Conservation (phyloP, 2,329 filamentous ascomycete genomes). For the Sporothrix dimorphospora region DNA sequence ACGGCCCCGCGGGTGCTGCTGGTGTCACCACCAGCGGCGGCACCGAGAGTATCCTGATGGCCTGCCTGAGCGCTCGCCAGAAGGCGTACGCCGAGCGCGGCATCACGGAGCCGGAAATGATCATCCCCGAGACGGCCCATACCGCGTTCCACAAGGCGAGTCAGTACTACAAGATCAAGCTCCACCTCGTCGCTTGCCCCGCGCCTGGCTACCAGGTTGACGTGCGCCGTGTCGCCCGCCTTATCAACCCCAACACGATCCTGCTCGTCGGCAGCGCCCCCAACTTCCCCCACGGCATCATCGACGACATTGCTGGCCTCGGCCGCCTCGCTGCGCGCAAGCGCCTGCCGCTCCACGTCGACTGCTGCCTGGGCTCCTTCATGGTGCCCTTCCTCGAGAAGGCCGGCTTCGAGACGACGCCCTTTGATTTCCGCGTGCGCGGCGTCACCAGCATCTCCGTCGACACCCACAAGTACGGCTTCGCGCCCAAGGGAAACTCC, state of each 20-base stretch:
- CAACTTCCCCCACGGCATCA: slow-evolving; percentile 97
- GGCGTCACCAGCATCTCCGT: slow-evolving; percentile 95
- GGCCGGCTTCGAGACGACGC: slow-evolving; percentile 86
- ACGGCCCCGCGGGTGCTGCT: slow-evolving; percentile 80
- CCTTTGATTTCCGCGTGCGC: slow-evolving; percentile 91
- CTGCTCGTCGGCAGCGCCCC: slow-evolving; percentile 92
- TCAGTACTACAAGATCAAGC: slow-evolving; percentile 95
- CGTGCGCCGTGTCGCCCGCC: slow-evolving; percentile 72
- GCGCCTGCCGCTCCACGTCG: slow-evolving; percentile 87
- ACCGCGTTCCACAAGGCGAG: slow-evolving; percentile 95
- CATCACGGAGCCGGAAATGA: slow-evolving; percentile 94
- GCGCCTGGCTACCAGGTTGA: slow-evolving; percentile 85
- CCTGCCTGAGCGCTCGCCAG: slow-evolving; percentile 85
- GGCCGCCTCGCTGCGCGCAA: slow-evolving; percentile 80
- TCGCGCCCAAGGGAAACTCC: slow-evolving; percentile 96
- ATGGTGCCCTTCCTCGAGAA: slow-evolving; percentile 88
- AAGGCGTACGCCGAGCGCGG: slow-evolving; percentile 85
- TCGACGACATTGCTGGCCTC: slow-evolving; percentile 87
- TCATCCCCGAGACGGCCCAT: slow-evolving; percentile 91
- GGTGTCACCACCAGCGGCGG: slow-evolving; percentile 91
- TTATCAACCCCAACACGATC: slow-evolving; percentile 93
- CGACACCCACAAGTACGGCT: slow-evolving; percentile 99
- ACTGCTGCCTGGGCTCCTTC: slow-evolving; percentile 97
- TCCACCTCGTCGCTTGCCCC: slow-evolving; percentile 85
- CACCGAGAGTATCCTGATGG: slow-evolving; percentile 96